Evolutionary conservation across 495 filamentous ascomycete genomes (phyloP), one percentile per base, ranked within the genome.

Genomic region (Aspergillus conjunctus): DNA sequence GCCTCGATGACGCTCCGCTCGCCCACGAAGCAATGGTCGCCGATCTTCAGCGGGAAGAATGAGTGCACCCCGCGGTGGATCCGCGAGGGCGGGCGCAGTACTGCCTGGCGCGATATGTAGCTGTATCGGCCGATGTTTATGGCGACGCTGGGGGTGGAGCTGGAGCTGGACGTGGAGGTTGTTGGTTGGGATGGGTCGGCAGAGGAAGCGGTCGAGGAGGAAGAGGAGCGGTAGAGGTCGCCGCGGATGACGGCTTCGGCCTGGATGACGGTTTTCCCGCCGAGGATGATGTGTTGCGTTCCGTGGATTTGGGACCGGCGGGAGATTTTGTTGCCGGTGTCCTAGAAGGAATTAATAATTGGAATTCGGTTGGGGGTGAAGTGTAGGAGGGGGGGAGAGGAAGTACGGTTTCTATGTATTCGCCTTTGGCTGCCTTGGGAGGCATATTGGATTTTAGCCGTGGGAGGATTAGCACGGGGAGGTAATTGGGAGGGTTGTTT

Each of bases 261-360:
- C 76, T 92, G 88, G 70, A 98, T 95, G 64, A 97, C 90, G 10
- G 91, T 94, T 75, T 93, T 95, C 58, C 94, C 94, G 65, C 91
- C 93, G 14, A 98, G 91, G 75, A 96, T 96, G 73, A 98, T 97
- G 78, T 98, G 93, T 60, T 93, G 91, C 26, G 92, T 96, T 68
- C 94, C 94, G 72, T 96, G 87, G 64, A 98, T 89, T 67, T 88
- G 86, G 53, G 89, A 87, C 53, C 91, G 90, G 66, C 94, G 91
- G 37, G 93, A 93, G 65, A 98, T 93, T 81, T 97, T 97, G 83
- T 98, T 98, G 63, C 94, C 94, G 30, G 92, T 97, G 78, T 96
- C 92, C 91, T 96, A 60, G 48, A 45, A 39, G 41, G 20, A 60
- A 32, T 37, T 54, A 45, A 20, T 30, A 21, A 30, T 39, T 43